These are phyloP conservation scores for Metschnikowia drakensbergensis DNA, from an alignment of 805 yeast species.

Conservation along the genomic window DNA sequence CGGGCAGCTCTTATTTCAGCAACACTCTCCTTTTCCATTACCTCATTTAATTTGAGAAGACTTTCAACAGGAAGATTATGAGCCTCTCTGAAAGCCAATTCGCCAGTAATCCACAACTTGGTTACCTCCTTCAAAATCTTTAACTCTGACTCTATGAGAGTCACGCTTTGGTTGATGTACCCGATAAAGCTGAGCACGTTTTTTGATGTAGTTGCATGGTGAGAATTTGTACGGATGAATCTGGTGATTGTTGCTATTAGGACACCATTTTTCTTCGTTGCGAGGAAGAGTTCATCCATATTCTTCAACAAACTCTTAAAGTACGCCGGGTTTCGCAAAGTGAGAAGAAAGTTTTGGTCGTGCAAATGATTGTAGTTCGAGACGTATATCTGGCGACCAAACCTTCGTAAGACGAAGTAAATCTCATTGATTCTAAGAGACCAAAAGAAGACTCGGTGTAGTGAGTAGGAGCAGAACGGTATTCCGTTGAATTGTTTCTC, in stretches of 20 bases:
- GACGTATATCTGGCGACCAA: constrained; percentile 45
- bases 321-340: constrained; percentile 22
- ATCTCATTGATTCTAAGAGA: constrained; percentile 48
- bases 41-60: constrained; percentile 19
- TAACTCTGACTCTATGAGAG: constrained; percentile 27
- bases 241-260: constrained; percentile 46
- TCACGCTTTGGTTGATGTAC: constrained; percentile 39
- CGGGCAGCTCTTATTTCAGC: constrained; percentile 7
- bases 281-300: constrained; percentile 38
- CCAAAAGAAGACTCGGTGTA: constrained; percentile 46
- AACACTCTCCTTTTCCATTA: constrained; percentile 7
- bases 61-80: constrained; percentile 27
- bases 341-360: constrained; percentile 37
- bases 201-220: constrained; percentile 32
- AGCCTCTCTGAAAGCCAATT: constrained; percentile 38
- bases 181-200: constrained; percentile 38
- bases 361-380: constrained; percentile 42
- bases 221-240: constrained; percentile 40
- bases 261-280: constrained; percentile 47
- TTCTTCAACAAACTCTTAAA: constrained; percentile 17
- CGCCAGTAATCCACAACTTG: constrained; percentile 41
- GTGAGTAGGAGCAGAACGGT: constrained; percentile 36
- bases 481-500: constrained; percentile 13
- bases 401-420: constrained; percentile 43
- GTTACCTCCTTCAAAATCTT: constrained; percentile 36